phyloP scores from a whole-genome alignment of 768 basidiomycete genomes.

The Lactarius hatsudake region DNA sequence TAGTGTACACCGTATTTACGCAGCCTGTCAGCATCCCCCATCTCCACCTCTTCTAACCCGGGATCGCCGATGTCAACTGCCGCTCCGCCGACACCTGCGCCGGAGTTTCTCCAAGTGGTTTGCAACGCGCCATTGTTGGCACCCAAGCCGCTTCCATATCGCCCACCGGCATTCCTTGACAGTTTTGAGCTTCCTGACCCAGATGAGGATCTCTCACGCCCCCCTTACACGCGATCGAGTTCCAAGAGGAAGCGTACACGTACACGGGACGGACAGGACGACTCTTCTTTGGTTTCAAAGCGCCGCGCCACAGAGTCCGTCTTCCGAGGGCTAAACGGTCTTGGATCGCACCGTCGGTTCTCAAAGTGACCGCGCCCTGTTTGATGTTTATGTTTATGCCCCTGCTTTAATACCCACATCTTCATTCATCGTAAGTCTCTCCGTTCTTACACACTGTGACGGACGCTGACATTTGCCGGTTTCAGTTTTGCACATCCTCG shows the following conservation, averaged over 20 bases:
- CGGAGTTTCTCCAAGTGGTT: conserved; percentile 45
- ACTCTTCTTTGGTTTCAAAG: conserved; percentile 13
- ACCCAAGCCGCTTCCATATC: conserved; percentile 66
- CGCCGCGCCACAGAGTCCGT: conserved; percentile 19
- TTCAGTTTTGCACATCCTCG: conserved; percentile 16
- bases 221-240: conserved; percentile 56
- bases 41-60: conserved; percentile 45
- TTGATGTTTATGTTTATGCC: conserved; percentile 9
- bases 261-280: conserved; percentile 16
- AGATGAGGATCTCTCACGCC: conserved; percentile 67
- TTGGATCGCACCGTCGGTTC: conserved; percentile 14
- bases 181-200: conserved; percentile 62
- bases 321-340: conserved; percentile 21
- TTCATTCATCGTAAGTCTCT: conserved; percentile 21
- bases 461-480: conserved; percentile 7
- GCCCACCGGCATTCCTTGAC: conserved; percentile 65
- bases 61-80: conserved; percentile 32
- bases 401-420: conserved; percentile 10
- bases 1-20: not conserved
- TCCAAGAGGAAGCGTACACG: conserved; percentile 51
- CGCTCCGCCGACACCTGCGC: conserved; percentile 31
- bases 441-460: not conserved
- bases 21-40: conserved; percentile 35
- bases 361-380: conserved; percentile 10
- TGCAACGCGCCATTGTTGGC: conserved; percentile 68